Conservation (phyloP, 495 filamentous ascomycete genomes). For the Penicillium bialowiezense region DNA sequence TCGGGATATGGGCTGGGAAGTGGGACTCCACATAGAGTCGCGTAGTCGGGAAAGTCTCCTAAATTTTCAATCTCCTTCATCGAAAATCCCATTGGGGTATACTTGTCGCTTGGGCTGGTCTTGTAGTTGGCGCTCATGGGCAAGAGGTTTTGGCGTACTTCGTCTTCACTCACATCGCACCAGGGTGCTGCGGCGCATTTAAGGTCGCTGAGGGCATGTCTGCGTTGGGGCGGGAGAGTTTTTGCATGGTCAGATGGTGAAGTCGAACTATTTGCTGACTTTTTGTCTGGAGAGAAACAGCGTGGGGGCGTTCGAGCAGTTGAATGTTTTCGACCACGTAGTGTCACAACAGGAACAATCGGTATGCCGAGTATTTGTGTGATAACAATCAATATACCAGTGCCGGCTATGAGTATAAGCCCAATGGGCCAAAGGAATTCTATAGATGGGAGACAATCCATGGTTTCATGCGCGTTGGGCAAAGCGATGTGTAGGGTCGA, state of each 20-base stretch:
- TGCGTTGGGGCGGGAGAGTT: constrained; percentile 55
- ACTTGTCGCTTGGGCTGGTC: constrained; percentile 34
- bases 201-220: constrained; percentile 44
- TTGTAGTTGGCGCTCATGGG: constrained; percentile 46
- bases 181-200: constrained; percentile 17
- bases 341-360: constrained; percentile 12
- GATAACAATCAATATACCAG: constrained; percentile 18
- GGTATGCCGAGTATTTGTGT: constrained; percentile 8
- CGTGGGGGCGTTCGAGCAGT: constrained; percentile 54
- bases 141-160: constrained; percentile 32
- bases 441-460: constrained; percentile 8
- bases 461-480: constrained; percentile 14
- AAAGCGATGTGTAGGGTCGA: neutral
- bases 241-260: constrained; percentile 40
- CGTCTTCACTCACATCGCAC: constrained; percentile 28
- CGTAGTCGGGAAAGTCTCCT: constrained; percentile 83
- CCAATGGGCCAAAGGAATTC: constrained; percentile 26
- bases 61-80: constrained; percentile 68
- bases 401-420: constrained; percentile 22
- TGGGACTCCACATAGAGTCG: constrained; percentile 73
- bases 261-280: constrained; percentile 22
- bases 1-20: constrained; percentile 61
- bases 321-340: constrained; percentile 34
- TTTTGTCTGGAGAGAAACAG: constrained; percentile 54
- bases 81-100: constrained; percentile 61